Percentiles rank a stretch among this genome's conserved stretches.
These are phyloP conservation scores for Phytophthora pseudosyringae DNA, from an alignment of 352 stramenopile genomes.

Conservation along the genomic window DNA sequence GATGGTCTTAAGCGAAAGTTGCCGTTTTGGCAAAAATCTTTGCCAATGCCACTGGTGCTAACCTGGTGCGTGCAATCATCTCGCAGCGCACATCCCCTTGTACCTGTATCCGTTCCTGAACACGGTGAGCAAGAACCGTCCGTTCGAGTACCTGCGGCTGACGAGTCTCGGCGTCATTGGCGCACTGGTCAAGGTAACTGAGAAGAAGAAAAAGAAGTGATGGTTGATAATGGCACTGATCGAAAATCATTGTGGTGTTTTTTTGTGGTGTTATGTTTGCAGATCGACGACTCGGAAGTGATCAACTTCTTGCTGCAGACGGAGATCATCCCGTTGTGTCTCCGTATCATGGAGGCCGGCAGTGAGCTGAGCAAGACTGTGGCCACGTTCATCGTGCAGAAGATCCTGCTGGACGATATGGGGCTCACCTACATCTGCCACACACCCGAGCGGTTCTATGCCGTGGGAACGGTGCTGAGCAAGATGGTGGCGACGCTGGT, in stretches of 20 bases:
- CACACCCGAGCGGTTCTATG: constrained; percentile 95
- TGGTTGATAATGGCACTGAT: neutral
- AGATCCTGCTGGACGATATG: constrained; percentile 98
- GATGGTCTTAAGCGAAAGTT: constrained; percentile 4
- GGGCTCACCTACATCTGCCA: constrained; percentile 99
- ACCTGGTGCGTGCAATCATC: neutral
- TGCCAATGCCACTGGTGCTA: constrained; percentile 5
- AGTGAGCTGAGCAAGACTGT: constrained; percentile 98
- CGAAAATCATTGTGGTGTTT: neutral
- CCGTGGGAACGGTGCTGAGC: constrained; percentile 92
- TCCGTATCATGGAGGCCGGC: constrained; percentile 99
- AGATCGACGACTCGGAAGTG: constrained; percentile 98
- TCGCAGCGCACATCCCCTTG: constrained; percentile 17
- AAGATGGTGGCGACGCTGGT: constrained; percentile 98
- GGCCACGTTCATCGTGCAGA: constrained; percentile 99
- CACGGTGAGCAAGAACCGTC: constrained; percentile 97
- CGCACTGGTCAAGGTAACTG: constrained; percentile 95
- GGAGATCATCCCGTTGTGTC: constrained; percentile 99
- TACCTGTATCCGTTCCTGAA: constrained; percentile 99
- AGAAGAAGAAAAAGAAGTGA: constrained; percentile 1
- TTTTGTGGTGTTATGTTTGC: constrained; percentile 4
- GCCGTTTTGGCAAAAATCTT: neutral
- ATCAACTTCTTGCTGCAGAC: constrained; percentile 99
- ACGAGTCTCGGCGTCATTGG: constrained; percentile 99
- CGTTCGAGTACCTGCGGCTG: constrained; percentile 99